phyloP scores from a whole-genome alignment of 495 filamentous ascomycete species.

The Hyaloscypha hepaticicola region DNA sequence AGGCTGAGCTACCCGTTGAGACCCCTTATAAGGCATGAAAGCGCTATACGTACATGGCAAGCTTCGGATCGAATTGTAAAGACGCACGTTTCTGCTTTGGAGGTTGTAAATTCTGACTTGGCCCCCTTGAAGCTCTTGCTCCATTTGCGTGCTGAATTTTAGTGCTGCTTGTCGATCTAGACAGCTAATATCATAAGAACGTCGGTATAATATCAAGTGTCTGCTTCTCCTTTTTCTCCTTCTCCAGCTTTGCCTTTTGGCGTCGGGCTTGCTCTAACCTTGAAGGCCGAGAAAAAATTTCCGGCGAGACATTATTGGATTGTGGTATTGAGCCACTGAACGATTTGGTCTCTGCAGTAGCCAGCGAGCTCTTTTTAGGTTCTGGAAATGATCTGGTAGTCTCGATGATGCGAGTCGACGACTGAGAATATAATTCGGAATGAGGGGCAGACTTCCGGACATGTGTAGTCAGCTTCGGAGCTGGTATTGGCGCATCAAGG shows the following conservation, averaged over 20 bases:
- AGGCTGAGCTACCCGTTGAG: slow-evolving; percentile 75
- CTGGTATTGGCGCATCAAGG: slow-evolving; percentile 31
- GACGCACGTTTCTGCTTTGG: too few species aligned
- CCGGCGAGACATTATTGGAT: not conserved
- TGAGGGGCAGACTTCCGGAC: not conserved
- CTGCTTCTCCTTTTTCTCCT: slow-evolving; percentile 11
- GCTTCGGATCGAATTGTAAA: not conserved
- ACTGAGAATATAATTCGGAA: not conserved
- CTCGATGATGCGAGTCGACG: not conserved
- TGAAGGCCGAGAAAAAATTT: not conserved
- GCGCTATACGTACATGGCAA: not conserved
- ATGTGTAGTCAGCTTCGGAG: slow-evolving; percentile 11
- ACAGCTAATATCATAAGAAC: slow-evolving; percentile 23
- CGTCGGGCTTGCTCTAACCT: slow-evolving; percentile 17
- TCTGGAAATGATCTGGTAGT: not conserved
- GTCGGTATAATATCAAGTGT: slow-evolving; percentile 23
- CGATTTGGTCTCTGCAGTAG: not conserved
- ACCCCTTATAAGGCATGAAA: slow-evolving; percentile 52
- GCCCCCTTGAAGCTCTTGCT: too few species aligned
- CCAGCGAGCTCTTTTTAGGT: not conserved
- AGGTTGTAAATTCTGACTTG: too few species aligned
- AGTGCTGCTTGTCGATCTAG: not conserved
- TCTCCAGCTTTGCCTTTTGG: slow-evolving; percentile 12
- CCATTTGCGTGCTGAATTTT: not conserved
- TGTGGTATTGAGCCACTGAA: not conserved